A percentile compares a stretch with the other conserved stretches of the same genome.
Conservation (phyloP, 2,329 filamentous ascomycete species). For the Diaporthe vexans region DNA sequence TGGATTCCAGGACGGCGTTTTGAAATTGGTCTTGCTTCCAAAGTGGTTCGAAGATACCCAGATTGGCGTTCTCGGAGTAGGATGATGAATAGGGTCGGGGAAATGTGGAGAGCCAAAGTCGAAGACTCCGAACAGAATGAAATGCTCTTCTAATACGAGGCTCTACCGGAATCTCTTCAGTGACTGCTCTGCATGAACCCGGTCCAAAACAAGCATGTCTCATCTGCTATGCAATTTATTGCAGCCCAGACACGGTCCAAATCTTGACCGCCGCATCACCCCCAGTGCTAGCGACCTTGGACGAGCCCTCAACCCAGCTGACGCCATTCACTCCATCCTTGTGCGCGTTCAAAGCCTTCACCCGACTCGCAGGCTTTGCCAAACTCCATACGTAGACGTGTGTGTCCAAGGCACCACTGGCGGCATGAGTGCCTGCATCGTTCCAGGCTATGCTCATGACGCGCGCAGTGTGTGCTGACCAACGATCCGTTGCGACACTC, state of each 20-base stretch:
- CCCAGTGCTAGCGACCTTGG: slow-evolving; percentile 82
- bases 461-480: slow-evolving; percentile 72
- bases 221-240: slow-evolving; percentile 49
- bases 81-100: background rate
- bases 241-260: slow-evolving; percentile 77
- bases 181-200: background rate
- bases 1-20: background rate
- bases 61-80: slow-evolving; percentile 25
- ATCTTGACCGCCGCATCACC: slow-evolving; percentile 93
- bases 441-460: slow-evolving; percentile 81
- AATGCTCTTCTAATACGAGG: slow-evolving; percentile 2
- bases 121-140: background rate
- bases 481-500: slow-evolving; percentile 82
- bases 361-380: slow-evolving; percentile 83
- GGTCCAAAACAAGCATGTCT: background rate
- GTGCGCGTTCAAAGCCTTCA: slow-evolving; percentile 90
- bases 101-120: background rate
- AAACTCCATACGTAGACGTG: slow-evolving; percentile 95
- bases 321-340: slow-evolving; percentile 96
- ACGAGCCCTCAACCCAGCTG: slow-evolving; percentile 76
- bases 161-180: background rate
- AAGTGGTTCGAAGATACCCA: slow-evolving; percentile 22
- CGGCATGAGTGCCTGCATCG: slow-evolving; percentile 80
- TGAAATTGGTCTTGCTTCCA: background rate
- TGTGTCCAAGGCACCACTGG: slow-evolving; percentile 89